Evolutionary conservation across 164 flowering plant genomes (phyloP).

Genomic region (Vitis rupestris): DNA sequence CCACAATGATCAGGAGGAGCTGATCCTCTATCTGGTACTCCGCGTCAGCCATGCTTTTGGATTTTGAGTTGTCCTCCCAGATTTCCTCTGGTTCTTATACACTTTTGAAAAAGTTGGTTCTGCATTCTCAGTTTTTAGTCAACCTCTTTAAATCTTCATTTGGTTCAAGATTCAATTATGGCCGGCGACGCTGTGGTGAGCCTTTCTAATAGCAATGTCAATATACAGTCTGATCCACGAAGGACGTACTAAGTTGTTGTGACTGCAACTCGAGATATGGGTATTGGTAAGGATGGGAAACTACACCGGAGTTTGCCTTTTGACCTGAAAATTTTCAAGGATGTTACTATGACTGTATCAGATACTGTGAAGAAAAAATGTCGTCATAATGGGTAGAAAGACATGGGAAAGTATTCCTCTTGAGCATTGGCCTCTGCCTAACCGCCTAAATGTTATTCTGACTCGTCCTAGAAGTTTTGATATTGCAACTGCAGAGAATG

Average conservation of each 20-base stretch:
- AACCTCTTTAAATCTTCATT: conserved; percentile 5
- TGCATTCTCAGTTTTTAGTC: conserved; percentile 7
- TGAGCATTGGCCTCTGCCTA: conserved; percentile 69
- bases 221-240: conserved; percentile 28
- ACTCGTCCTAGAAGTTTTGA: conserved; percentile 72
- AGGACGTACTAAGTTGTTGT: conserved; percentile 90
- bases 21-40: conserved; percentile 5
- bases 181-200: conserved; percentile 29
- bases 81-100: conserved; percentile 15
- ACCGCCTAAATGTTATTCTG: conserved; percentile 87
- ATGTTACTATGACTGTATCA: conserved; percentile 57
- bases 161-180: conserved; percentile 32
- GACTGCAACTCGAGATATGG: conserved; percentile 79
- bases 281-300: conserved; percentile 91
- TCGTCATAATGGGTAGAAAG: conserved; percentile 93
- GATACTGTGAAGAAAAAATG: conserved; percentile 80
- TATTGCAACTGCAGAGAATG: conserved; percentile 80
- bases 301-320: conserved; percentile 87
- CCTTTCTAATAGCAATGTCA: conserved; percentile 41
- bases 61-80: neutral
- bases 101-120: conserved; percentile 19
- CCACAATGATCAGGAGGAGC: too few relatives aligned
- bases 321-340: conserved; percentile 82
- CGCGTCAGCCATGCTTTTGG: conserved; percentile 23
- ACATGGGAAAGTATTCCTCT: conserved; percentile 93